Evolutionary conservation across 768 basidiomycete species (phyloP).

Genomic region (Psilocybe azurescens): DNA sequence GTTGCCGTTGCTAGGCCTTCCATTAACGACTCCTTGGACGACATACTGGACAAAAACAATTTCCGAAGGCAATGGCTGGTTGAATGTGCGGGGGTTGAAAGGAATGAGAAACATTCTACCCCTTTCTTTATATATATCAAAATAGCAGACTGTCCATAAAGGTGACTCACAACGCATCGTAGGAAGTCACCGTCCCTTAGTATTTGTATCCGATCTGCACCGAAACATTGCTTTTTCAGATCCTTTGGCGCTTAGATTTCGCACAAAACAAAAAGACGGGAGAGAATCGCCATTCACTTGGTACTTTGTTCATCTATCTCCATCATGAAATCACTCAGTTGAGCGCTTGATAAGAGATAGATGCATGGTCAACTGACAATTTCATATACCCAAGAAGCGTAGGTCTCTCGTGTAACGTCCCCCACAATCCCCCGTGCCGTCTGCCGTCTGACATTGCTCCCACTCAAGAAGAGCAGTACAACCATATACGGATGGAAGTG

Average conservation of each 20-base stretch:
- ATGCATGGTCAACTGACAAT: conserved; percentile 4
- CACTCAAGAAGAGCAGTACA: not conserved
- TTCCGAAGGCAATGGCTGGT: too few species aligned
- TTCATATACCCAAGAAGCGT: not conserved
- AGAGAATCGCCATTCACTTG: not conserved
- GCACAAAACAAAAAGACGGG: not conserved
- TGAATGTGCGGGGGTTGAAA: not conserved
- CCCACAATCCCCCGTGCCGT: not conserved
- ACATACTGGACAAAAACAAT: too few species aligned
- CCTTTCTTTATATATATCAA: too few species aligned
- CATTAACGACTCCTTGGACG: not conserved
- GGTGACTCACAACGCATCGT: not conserved
- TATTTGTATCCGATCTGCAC: not conserved
- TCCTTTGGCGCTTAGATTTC: not conserved
- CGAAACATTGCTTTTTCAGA: not conserved
- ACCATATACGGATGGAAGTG: not conserved
- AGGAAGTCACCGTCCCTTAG: not conserved
- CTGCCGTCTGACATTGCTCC: not conserved
- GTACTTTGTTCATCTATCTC: not conserved
- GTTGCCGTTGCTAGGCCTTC: not conserved
- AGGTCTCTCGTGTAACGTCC: conserved; percentile 1
- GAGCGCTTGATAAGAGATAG: conserved; percentile 15
- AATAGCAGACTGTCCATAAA: too few species aligned
- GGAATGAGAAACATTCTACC: not conserved
- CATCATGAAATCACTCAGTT: not conserved